Evolutionary conservation across 768 basidiomycete genomes (phyloP).

Genomic region (Hericium alpestre): DNA sequence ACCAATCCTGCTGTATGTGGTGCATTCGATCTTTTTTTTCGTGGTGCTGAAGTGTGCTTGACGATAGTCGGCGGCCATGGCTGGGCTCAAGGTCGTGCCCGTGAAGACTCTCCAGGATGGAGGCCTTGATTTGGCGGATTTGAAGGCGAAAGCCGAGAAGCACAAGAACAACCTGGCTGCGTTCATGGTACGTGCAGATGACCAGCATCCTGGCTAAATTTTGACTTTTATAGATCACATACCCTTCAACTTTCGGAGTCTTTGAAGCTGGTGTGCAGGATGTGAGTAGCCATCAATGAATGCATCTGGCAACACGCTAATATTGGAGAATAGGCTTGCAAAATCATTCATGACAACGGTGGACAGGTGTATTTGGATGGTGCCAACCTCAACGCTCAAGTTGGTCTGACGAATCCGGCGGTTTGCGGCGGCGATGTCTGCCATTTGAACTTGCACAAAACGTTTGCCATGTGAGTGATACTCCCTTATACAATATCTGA

Average conservation of each 20-base stretch:
- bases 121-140: constrained; percentile 79
- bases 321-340: constrained; percentile 52
- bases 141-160: constrained; percentile 77
- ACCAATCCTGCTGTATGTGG: constrained; percentile 88
- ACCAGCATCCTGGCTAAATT: constrained; percentile 4
- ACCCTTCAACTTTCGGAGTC: constrained; percentile 95
- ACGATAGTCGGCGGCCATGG: constrained; percentile 88
- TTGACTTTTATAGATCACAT: constrained; percentile 62
- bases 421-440: constrained; percentile 97
- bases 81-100: constrained; percentile 92
- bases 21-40: too few species aligned
- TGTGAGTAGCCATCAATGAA: constrained; percentile 23
- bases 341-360: constrained; percentile 88
- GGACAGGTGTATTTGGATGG: constrained; percentile 98
- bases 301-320: background rate
- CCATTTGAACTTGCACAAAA: constrained; percentile 97
- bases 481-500: background rate
- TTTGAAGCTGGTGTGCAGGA: constrained; percentile 87
- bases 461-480: constrained; percentile 75
- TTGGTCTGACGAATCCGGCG: constrained; percentile 86
- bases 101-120: constrained; percentile 85
- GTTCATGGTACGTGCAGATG: constrained; percentile 63
- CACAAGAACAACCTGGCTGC: constrained; percentile 89
- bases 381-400: constrained; percentile 90
- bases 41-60: background rate